Evolutionary conservation across 2,329 filamentous ascomycete genomes (phyloP), one percentile per base, ranked within the genome.

Genomic region (Dactylellina parvicollis): DNA sequence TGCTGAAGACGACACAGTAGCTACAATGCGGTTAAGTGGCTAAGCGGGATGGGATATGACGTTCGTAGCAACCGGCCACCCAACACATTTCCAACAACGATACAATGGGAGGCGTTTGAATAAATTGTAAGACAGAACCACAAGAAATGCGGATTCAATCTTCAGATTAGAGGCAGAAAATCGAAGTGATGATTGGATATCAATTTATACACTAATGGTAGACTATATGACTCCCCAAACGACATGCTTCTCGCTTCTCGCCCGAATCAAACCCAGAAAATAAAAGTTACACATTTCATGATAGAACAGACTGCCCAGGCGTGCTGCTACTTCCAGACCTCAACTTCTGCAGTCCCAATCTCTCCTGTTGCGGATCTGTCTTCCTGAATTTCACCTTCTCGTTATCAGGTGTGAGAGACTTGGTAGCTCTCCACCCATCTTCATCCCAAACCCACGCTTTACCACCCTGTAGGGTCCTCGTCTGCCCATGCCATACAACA

Each of bases 401-500:
- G 26, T 54, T 20, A 3, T 30, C 38, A 18, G 54, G 26, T 3
- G 36, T 28, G 1, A n/a, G 16, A 26, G 18, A 38, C 9, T 54
- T 12, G 18, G 38, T 52, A 22, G 34, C 42, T 46, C 67, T 64
- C 67, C 67, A 72, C 24, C 67, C 67, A 42, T 72, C 67, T 12
- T 30, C 44, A 42, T 72, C 56, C 72, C 72, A 75, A n/a, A 57
- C 61, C 62, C 74, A 72, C 47, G 74, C 30, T 24, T 74, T 46
- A 55, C 74, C 44, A 26, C 73, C 44, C 57, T 52, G 54, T 64
- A 65, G 16, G 47, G 49, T 4, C 18, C 61, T 66, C 38, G 73
- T 69, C 40, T 76, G 56, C 2, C 76, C 78, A 4, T 75, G 75
- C 77, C 77, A 80, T 14, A 73, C 75, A 16, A 80, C 64, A 0